A percentile compares a stretch with the other conserved stretches of the same genome.
Conservation (phyloP, 176 grass and related monocot genomes). For the Carex pumila region DNA sequence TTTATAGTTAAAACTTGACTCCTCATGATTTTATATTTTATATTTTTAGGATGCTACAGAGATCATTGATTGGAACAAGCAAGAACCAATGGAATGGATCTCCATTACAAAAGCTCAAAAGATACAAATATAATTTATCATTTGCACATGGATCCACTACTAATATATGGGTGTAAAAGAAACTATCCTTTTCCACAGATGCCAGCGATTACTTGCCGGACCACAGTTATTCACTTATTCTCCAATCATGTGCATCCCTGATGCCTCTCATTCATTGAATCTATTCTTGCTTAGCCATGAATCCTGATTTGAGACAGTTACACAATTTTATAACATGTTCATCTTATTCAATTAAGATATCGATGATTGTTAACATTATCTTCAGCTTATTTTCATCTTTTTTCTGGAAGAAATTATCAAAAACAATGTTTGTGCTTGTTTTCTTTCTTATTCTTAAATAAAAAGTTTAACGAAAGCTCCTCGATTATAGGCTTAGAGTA, state of each 20-base stretch:
- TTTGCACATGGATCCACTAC: neutral
- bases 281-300: too few species aligned
- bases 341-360: too few species aligned
- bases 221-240: slow-evolving; percentile 17
- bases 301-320: too few species aligned
- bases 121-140: neutral
- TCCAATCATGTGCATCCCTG: too few species aligned
- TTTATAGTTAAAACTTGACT: too few species aligned
- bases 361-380: too few species aligned
- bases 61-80: too few species aligned
- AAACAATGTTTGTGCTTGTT: neutral
- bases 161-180: slow-evolving; percentile 15
- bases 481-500: neutral
- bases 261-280: too few species aligned
- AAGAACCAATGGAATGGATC: neutral
- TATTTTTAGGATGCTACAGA: too few species aligned
- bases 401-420: neutral
- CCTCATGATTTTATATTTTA: too few species aligned
- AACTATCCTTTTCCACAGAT: neutral
- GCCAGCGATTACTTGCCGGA: slow-evolving; percentile 6
- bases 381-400: too few species aligned
- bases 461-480: neutral
- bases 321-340: too few species aligned
- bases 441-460: neutral
- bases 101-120: neutral